These are phyloP conservation scores for Chrysoporthe deuterocubensis DNA, from an alignment of 2,329 filamentous ascomycete genomes.

Conservation along the genomic window DNA sequence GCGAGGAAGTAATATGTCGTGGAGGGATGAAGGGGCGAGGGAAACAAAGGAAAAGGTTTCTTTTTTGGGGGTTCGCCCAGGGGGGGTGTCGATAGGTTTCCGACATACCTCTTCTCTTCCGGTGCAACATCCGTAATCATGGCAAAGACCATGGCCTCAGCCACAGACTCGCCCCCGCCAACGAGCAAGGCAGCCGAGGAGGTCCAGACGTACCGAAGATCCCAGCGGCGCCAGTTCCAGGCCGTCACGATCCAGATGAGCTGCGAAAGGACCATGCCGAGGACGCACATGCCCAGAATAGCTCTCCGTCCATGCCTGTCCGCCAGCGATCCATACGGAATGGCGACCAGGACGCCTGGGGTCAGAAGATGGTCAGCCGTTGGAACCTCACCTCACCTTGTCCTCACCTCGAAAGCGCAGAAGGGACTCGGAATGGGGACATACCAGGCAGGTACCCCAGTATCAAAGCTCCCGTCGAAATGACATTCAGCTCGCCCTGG, in stretches of 20 bases:
- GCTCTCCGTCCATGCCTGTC: slow-evolving; percentile 14
- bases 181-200: slow-evolving; percentile 9
- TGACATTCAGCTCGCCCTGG: slow-evolving; percentile 13
- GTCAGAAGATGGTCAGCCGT: background rate
- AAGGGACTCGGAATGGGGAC: background rate
- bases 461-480: slow-evolving; percentile 9
- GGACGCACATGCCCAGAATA: slow-evolving; percentile 9
- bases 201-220: slow-evolving; percentile 11
- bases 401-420: background rate
- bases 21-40: no score
- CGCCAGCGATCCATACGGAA: slow-evolving; percentile 11
- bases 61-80: no score
- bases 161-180: slow-evolving; percentile 20
- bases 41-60: background rate
- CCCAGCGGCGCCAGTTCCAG: slow-evolving; percentile 9
- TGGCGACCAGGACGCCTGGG: slow-evolving; percentile 15
- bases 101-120: slow-evolving; percentile 12
- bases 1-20: background rate
- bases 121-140: slow-evolving; percentile 18
- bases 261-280: slow-evolving; percentile 20
- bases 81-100: no score
- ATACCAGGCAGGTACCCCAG: slow-evolving; percentile 21
- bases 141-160: slow-evolving; percentile 21
- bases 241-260: slow-evolving; percentile 13
- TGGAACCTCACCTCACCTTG: no score